phyloP scores from a whole-genome alignment of 495 filamentous ascomycete genomes.

The Cercophora newfieldiana region DNA sequence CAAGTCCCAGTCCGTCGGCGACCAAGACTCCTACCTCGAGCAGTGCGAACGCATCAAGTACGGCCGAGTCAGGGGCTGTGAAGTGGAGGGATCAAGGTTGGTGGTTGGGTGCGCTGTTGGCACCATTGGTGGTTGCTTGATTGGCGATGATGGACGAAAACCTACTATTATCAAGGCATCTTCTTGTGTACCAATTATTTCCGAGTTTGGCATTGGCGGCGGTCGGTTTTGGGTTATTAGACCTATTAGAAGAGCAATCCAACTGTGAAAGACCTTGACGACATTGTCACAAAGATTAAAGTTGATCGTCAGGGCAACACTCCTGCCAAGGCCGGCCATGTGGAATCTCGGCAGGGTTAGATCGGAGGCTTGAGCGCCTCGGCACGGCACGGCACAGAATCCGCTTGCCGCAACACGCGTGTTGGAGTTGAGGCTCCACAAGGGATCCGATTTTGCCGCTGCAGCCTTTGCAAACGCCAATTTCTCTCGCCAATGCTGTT shows the following conservation, averaged over 20 bases:
- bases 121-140: not conserved
- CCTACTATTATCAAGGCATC: not conserved
- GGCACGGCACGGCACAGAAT: not conserved
- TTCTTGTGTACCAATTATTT: not conserved
- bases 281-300: not conserved
- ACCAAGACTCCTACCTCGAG: not conserved
- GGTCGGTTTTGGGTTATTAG: too few relatives aligned
- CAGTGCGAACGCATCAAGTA: not conserved
- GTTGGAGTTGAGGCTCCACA: not conserved
- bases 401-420: not conserved
- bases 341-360: not conserved
- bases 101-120: not conserved
- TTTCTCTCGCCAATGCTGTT: not conserved
- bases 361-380: not conserved
- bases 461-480: too few relatives aligned
- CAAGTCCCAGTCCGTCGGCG: not conserved
- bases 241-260: too few relatives aligned
- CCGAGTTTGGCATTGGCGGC: not conserved
- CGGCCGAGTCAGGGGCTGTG: not conserved
- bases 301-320: not conserved
- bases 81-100: not conserved
- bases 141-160: not conserved
- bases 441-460: not conserved
- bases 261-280: too few relatives aligned
- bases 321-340: not conserved